A percentile compares a stretch with the other conserved stretches of the same genome.
Evolutionary conservation across 208 protist species (phyloP).

Genomic region (Leishmania aethiopica): DNA sequence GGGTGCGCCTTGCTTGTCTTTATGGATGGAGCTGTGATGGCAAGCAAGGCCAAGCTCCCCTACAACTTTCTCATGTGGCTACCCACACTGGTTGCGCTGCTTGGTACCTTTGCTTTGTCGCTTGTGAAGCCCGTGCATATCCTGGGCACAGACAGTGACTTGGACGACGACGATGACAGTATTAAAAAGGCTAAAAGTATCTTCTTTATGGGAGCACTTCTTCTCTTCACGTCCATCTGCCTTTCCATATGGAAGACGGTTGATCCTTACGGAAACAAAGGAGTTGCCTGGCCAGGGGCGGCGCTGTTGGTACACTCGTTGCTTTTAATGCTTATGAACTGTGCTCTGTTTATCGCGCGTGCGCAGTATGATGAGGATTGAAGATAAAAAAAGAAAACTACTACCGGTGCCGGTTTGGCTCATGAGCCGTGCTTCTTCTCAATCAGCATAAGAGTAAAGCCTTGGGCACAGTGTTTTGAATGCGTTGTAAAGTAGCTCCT

Average conservation of each 20-base stretch:
- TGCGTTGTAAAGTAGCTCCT: background rate
- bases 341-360: slow-evolving; percentile 21
- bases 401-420: background rate
- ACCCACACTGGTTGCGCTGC: slow-evolving; percentile 43
- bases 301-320: slow-evolving; percentile 52
- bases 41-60: slow-evolving; percentile 27
- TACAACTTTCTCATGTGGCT: slow-evolving; percentile 84
- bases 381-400: slow-evolving; percentile 1
- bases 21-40: slow-evolving; percentile 62
- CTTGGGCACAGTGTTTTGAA: background rate
- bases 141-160: slow-evolving; percentile 13
- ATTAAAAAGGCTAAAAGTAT: slow-evolving; percentile 43
- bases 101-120: slow-evolving; percentile 54
- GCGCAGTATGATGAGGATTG: slow-evolving; percentile 15
- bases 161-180: slow-evolving; percentile 36
- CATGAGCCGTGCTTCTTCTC: background rate
- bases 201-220: slow-evolving; percentile 59
- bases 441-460: background rate
- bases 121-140: slow-evolving; percentile 51
- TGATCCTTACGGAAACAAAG: slow-evolving; percentile 45
- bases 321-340: slow-evolving; percentile 47
- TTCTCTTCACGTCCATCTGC: slow-evolving; percentile 53
- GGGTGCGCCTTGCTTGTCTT: slow-evolving; percentile 47
- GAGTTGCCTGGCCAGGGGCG: slow-evolving; percentile 44
- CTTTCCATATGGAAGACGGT: slow-evolving; percentile 61